phyloP scores from a whole-genome alignment of 2,329 filamentous ascomycete species.

The Colletotrichum orbiculare region DNA sequence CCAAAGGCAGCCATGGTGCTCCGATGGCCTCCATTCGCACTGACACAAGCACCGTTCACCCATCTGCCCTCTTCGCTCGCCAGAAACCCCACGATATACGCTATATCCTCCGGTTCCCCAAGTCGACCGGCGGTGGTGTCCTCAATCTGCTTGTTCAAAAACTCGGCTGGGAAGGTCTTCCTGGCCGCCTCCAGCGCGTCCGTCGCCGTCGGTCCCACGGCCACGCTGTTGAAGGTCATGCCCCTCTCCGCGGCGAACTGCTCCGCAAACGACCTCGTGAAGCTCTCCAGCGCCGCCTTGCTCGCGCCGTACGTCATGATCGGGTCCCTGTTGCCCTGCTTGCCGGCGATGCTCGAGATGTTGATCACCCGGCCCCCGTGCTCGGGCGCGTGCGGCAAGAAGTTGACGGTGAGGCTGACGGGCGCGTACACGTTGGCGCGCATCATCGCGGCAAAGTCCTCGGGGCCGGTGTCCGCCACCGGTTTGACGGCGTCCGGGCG shows the following conservation, averaged over 20 bases:
- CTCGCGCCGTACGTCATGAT: conserved; percentile 44
- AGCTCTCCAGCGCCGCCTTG: conserved; percentile 47
- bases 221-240: conserved; percentile 45
- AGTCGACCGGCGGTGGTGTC: conserved; percentile 3
- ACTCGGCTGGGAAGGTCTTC: not conserved
- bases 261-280: conserved; percentile 43
- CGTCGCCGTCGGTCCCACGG: conserved; percentile 44
- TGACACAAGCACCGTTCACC: conserved; percentile 22
- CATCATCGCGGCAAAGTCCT: conserved; percentile 14
- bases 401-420: conserved; percentile 45
- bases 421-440: conserved; percentile 25
- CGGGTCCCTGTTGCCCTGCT: conserved; percentile 9
- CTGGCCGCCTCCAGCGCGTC: not conserved
- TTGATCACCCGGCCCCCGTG: conserved; percentile 47
- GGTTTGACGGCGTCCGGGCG: not conserved
- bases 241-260: conserved; percentile 43
- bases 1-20: conserved; percentile 3
- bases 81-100: conserved; percentile 24
- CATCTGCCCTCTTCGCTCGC: conserved; percentile 27
- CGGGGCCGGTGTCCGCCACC: conserved; percentile 3
- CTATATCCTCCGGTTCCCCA: conserved; percentile 20
- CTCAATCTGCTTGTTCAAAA: not conserved
- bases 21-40: conserved; percentile 23
- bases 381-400: conserved; percentile 42
- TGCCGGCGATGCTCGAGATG: conserved; percentile 43